Base-by-base conservation (phyloP, 371 early-diverging fungal genomes). In the Smittium culicis region DNA sequence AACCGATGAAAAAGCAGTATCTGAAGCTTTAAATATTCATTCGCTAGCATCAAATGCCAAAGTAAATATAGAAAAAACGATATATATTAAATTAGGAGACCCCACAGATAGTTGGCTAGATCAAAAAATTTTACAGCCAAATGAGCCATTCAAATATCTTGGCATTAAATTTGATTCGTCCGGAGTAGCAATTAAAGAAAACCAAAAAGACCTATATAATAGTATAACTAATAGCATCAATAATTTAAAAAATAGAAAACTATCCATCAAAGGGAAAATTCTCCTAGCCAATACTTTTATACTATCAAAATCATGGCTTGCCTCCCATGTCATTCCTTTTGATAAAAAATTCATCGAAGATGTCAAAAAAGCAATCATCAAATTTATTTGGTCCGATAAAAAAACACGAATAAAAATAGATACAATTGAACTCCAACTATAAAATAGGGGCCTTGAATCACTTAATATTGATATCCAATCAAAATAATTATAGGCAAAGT, bases 41-140 rank as follows among this genome's bases (percentile, higher is more conserved):
- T 63, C n/a, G 17, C 31, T 34, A 35, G 33, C 63, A 31, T 63
- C 63, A 24, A 63, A 63, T 33, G 25, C 33, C 20, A 63, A 32
- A 32, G 34, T 31, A 30, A 63, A 63, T 33, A 11, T 11, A n/a
- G 25, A 32, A 11, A 63, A 33, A 33, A 5, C 63, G 17, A 30
- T 20, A 30, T 30, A n/a, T 35, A n/a, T n/a, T 63, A n/a, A 63
- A n/a, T 2, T 30, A 34, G 31, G 33, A 35, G n/a, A 63, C n/a
- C 14, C 33, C 30, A 31, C 2, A 31, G 2, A 24, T 5, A n/a
- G 17, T 32, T 63, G 28, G 2, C 8, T 24, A 24, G 28, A 30
- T 14, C 17, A 34, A 63, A 31, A 30, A n/a, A n/a, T 5, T 31
- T n/a, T 33, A 30, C 14, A 35, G 35, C n/a, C 5, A 63, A 35